Conservation (phyloP, 495 filamentous ascomycete species). For the Thermothielavioides terrestris region DNA sequence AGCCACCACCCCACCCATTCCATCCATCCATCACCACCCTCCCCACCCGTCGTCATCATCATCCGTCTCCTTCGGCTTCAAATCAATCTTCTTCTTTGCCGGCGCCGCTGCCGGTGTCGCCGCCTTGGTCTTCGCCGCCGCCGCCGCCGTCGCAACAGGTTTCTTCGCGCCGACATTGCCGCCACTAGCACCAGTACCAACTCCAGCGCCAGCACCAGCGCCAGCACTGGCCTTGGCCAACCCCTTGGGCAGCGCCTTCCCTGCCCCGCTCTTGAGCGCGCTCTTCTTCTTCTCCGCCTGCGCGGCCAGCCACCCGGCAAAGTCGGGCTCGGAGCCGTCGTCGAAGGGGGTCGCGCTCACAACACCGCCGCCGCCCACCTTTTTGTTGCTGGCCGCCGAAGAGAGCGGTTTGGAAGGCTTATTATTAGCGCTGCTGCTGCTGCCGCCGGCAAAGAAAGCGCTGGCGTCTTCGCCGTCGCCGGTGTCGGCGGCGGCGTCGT, state of each 20-base stretch:
- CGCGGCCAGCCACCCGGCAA: conserved; percentile 84
- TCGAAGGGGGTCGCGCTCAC: conserved; percentile 52
- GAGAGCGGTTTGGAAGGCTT: too few species aligned
- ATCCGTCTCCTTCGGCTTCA: conserved; percentile 46
- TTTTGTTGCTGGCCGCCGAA: too few species aligned
- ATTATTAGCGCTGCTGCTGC: conserved; percentile 34
- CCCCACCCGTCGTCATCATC: conserved; percentile 61
- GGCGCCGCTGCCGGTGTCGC: too few species aligned
- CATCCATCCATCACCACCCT: conserved; percentile 43
- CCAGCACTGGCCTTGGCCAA: conserved; percentile 46
- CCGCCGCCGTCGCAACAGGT: conserved; percentile 7
- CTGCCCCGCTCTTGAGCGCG: conserved; percentile 27
- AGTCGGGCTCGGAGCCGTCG: conserved; percentile 82
- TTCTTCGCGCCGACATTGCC: too few species aligned
- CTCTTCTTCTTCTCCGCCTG: conserved; percentile 63
- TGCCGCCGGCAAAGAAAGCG: conserved; percentile 40
- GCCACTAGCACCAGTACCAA: too few species aligned
- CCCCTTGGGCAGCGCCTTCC: conserved; percentile 67
- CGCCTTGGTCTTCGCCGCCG: conserved; percentile 20
- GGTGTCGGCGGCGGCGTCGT: conserved; percentile 32
- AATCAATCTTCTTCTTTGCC: conserved; percentile 44
- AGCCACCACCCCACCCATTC: not conserved
- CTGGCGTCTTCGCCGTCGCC: conserved; percentile 42
- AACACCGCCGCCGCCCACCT: conserved; percentile 19
- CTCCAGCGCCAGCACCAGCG: conserved; percentile 9